Percentiles rank a stretch among this genome's conserved stretches.
phyloP scores from a whole-genome alignment of 345 rosid species.

The Psidium guajava region DNA sequence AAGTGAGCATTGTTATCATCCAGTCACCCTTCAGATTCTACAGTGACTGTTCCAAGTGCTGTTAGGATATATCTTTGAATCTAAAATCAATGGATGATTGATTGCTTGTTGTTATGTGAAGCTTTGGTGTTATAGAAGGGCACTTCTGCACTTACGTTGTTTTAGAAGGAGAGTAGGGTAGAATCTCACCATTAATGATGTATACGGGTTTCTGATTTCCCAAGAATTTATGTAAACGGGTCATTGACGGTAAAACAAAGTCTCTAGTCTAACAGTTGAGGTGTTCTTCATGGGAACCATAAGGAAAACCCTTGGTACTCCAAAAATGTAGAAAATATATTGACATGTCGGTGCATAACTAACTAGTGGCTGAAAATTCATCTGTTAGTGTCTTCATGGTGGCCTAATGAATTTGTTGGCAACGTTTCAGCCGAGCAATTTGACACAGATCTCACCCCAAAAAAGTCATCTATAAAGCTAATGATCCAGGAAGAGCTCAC shows the following conservation, averaged over 20 bases:
- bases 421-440: constrained; percentile 41
- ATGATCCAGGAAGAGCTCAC: constrained; percentile 91
- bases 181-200: background rate
- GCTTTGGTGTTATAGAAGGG: background rate
- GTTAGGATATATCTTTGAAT: background rate
- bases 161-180: background rate
- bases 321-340: background rate
- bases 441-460: constrained; percentile 33
- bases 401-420: background rate
- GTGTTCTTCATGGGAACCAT: background rate
- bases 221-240: background rate
- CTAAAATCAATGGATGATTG: background rate
- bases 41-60: background rate
- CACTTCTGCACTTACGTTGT: background rate
- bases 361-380: background rate
- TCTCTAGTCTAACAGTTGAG: background rate
- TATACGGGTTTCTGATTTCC: background rate
- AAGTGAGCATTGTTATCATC: background rate
- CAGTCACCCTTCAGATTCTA: background rate
- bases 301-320: background rate
- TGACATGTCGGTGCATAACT: background rate
- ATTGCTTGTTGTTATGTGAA: background rate
- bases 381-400: background rate
- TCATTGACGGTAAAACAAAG: background rate
- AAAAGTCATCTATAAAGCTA: constrained; percentile 59